Evolutionary conservation across 2,329 filamentous ascomycete genomes (phyloP).

Genomic region (Colletotrichum orbiculare): DNA sequence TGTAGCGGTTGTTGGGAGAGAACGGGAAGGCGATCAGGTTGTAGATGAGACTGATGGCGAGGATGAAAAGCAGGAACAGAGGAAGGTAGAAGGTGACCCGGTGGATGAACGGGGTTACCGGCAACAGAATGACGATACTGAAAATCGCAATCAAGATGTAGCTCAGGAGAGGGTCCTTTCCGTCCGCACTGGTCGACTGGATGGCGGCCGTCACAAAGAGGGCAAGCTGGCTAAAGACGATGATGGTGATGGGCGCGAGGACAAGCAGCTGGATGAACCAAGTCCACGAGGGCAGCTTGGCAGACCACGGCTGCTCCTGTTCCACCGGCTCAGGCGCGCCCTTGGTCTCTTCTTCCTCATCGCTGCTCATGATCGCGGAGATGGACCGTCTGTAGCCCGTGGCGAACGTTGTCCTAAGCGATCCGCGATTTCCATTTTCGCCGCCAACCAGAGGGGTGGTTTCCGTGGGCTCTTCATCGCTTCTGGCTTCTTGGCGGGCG

Average conservation of each 20-base stretch:
- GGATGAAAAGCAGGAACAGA: constrained; percentile 75
- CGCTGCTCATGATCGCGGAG: constrained; percentile 41
- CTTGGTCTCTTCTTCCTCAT: constrained; percentile 44
- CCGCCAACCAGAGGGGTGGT: constrained; percentile 59
- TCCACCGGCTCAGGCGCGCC: constrained; percentile 61
- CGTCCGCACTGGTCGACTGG: constrained; percentile 86
- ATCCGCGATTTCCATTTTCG: constrained; percentile 45
- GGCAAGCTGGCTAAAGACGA: constrained; percentile 80
- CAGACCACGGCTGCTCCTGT: constrained; percentile 88
- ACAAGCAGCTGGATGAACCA: constrained; percentile 91
- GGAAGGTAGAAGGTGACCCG: constrained; percentile 87
- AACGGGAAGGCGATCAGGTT: constrained; percentile 92
- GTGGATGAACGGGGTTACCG: constrained; percentile 86
- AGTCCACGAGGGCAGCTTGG: constrained; percentile 80
- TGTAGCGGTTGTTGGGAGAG: constrained; percentile 80
- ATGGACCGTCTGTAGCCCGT: constrained; percentile 65
- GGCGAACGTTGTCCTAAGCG: constrained; percentile 62
- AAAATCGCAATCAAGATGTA: constrained; percentile 77
- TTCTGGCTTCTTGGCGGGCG: background rate
- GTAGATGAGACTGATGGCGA: constrained; percentile 79
- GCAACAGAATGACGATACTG: constrained; percentile 78
- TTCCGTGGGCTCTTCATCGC: constrained; percentile 57
- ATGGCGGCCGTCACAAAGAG: constrained; percentile 78
- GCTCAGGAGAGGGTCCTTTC: constrained; percentile 75
- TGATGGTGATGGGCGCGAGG: constrained; percentile 80